phyloP scores from a whole-genome alignment of 208 protist species.

The Leishmania aethiopica region DNA sequence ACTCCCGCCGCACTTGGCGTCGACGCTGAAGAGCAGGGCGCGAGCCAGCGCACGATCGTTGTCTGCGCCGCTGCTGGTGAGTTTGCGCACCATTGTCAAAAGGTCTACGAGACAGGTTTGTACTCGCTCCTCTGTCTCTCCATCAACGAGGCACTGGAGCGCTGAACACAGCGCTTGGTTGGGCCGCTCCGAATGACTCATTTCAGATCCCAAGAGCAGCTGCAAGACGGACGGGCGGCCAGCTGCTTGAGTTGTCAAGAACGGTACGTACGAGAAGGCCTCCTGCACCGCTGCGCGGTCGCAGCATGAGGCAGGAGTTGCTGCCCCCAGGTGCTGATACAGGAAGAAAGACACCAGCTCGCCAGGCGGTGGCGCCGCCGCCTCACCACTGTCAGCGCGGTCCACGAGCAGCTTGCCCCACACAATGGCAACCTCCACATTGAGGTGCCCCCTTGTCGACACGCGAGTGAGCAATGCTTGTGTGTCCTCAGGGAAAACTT shows the following conservation, averaged over 20 bases:
- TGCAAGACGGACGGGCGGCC: conserved; percentile 19
- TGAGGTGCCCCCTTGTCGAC: background rate
- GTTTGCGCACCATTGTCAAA: conserved; percentile 11
- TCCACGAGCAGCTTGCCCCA: conserved; percentile 28
- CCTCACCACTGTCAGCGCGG: background rate
- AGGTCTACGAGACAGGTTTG: conserved; percentile 11
- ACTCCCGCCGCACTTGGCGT: conserved; percentile 14
- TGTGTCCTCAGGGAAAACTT: conserved; percentile 2
- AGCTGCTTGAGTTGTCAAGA: conserved; percentile 14
- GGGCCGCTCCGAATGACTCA: background rate
- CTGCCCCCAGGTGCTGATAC: background rate
- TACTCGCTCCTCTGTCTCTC: conserved; percentile 25
- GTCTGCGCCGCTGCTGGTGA: background rate
- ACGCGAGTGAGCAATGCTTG: background rate
- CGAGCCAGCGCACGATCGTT: conserved; percentile 12
- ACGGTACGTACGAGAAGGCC: conserved; percentile 34
- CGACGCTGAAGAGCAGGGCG: conserved; percentile 23
- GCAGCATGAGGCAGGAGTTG: background rate
- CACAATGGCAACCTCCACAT: conserved; percentile 22
- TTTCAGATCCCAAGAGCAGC: conserved; percentile 6
- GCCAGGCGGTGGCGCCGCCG: background rate
- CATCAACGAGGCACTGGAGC: conserved; percentile 23
- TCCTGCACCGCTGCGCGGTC: conserved; percentile 9
- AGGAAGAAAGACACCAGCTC: conserved; percentile 25
- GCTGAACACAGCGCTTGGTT: conserved; percentile 10